Evolutionary conservation across 257 asterid genomes (phyloP), one percentile per base, ranked within the genome.

Genomic region (Solanum ossicruentum): DNA sequence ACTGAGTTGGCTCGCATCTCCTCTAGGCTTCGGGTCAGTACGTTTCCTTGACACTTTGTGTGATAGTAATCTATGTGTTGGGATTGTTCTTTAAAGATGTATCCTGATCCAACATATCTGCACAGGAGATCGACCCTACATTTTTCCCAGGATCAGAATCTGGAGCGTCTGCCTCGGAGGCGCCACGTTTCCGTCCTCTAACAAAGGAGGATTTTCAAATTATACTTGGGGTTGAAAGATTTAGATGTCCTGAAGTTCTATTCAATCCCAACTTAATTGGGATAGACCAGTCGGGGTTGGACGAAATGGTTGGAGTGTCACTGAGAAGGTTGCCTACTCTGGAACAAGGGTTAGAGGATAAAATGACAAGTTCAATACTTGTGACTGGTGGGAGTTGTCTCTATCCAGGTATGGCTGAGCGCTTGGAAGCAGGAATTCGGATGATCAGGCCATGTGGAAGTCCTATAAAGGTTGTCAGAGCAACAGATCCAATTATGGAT

Each of bases 371-470:
- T 67, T 97, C 98, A 8, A 92, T 97, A 85, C 92, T 97, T 45
- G 85, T 97, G 82, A 97, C 93, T 0, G 99, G 99, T n/a, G 99
- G 99, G 73, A 95, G 97, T 90, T 91, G 93, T 86, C 94, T 91
- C 23, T 94, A 91, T 83, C 96, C 97, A 0, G 98, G 99, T 56
- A 85, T 97, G 93, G 86, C 81, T 11, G 93, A 94, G 87, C 97
- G 99, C 49, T 87, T 97, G 88, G 96, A 93, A 90, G 92, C 94
- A 78, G 98, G 97, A 52, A 90, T 97, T 72, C 90, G 96, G 79
- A 95, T 93, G 96, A 88, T 90, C 58, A 88, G 92, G 79, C 99
- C 98, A 21, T 89, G 96, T 81, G 99, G 99, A 47, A 84, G 97
- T 5, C 96, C 93, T 12, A 93, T 97, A 84, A 89, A 86, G 82